Conservation (phyloP, 257 asterid genomes). For the Solanum boliviense region DNA sequence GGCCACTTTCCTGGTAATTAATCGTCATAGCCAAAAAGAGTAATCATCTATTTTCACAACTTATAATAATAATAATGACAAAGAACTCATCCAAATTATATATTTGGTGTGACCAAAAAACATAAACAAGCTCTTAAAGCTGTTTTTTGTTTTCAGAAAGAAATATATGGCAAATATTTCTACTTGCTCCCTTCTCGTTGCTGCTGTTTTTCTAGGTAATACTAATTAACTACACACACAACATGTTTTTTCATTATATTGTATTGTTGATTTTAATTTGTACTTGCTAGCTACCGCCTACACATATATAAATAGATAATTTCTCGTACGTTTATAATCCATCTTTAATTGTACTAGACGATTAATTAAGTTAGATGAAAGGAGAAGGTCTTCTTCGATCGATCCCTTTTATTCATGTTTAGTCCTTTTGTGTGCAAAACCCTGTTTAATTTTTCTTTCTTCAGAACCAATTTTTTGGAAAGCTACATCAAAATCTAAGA, state of each 20-base stretch:
- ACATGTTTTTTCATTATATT: not conserved
- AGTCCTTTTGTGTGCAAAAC: not conserved
- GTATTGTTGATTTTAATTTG: not conserved
- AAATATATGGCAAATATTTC: not conserved
- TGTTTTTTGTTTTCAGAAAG: not conserved
- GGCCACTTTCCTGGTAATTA: not conserved
- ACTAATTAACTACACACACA: not conserved
- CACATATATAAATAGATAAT: not conserved
- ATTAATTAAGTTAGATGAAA: not conserved
- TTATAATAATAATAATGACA: not conserved
- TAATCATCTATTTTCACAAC: not conserved
- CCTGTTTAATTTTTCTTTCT: not conserved
- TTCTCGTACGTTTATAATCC: not conserved
- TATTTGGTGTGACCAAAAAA: not conserved
- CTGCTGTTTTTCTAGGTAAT: not conserved
- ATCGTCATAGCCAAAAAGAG: not conserved
- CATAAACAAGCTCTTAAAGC: not conserved
- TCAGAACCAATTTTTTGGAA: not conserved
- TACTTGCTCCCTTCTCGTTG: not conserved
- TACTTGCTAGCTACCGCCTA: not conserved
- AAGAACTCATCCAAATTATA: not conserved
- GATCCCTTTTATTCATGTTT: not conserved
- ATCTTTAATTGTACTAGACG: not conserved
- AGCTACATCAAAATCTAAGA: not conserved
- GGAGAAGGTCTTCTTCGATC: not conserved